These are phyloP conservation scores for Zygoascus meyerae DNA, from an alignment of 1,139 yeast genomes.

Conservation along the genomic window DNA sequence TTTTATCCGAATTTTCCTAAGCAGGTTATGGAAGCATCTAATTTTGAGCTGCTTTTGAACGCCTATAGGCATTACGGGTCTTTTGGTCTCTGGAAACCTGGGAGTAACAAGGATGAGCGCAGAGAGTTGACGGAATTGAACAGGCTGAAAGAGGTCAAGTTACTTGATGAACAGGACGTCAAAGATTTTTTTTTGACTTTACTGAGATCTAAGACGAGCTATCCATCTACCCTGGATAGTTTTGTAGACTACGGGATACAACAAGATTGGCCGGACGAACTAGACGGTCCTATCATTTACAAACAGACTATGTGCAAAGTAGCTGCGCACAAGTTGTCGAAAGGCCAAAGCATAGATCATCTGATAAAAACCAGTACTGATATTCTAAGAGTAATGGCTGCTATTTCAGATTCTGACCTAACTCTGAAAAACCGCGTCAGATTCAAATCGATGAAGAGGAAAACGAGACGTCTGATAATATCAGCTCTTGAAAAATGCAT, in stretches of 20 bases:
- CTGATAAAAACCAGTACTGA: conserved; percentile 9
- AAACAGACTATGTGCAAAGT: conserved; percentile 9
- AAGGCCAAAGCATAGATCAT: conserved; percentile 1
- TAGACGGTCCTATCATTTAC: conserved; percentile 9
- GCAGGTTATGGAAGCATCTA: conserved; percentile 12
- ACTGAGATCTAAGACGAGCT: conserved; percentile 10
- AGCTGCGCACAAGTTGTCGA: conserved; percentile 5
- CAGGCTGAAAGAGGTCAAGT: neutral
- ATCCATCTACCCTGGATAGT: conserved; percentile 1
- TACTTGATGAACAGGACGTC: conserved; percentile 2
- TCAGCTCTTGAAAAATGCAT: conserved; percentile 10
- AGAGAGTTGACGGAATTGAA: conserved; percentile 4
- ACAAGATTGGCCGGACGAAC: conserved; percentile 9
- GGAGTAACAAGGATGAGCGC: neutral
- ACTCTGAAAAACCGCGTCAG: conserved; percentile 7
- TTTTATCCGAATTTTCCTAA: conserved; percentile 13
- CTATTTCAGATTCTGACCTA: conserved; percentile 8
- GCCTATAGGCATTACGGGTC: conserved; percentile 12
- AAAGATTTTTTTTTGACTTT: conserved; percentile 8
- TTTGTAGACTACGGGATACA: conserved; percentile 7
- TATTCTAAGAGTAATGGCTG: conserved; percentile 12
- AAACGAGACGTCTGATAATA: conserved; percentile 8
- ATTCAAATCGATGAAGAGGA: conserved; percentile 12
- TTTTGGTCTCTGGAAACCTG: conserved; percentile 4
- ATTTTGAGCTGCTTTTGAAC: conserved; percentile 8